Evolutionary conservation across 1,139 yeast species (phyloP).

Genomic region (Scheffersomyces cryptocercus): DNA sequence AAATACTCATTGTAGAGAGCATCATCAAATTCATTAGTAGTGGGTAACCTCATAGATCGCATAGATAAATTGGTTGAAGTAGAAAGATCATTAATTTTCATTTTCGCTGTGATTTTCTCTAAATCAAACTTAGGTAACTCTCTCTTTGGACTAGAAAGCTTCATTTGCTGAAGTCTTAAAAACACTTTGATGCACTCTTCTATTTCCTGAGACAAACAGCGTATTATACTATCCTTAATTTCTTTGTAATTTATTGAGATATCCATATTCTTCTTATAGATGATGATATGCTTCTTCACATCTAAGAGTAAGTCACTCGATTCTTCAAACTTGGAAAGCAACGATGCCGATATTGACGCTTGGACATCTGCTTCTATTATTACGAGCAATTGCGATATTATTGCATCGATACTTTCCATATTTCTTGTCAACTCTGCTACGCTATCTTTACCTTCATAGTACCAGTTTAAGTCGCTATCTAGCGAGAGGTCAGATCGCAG

Average conservation of each 20-base stretch:
- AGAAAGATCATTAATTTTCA: conserved; percentile 32
- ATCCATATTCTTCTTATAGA: conserved; percentile 48
- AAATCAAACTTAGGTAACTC: conserved; percentile 41
- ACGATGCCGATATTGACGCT: conserved; percentile 10
- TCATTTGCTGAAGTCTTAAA: conserved; percentile 39
- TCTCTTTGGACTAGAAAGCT: conserved; percentile 43
- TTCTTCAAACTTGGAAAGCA: conserved; percentile 30
- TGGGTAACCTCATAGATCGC: conserved; percentile 29
- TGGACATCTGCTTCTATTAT: conserved; percentile 31
- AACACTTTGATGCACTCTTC: conserved; percentile 43
- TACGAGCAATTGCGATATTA: conserved; percentile 40
- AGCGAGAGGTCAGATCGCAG: conserved; percentile 6
- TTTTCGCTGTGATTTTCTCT: conserved; percentile 40
- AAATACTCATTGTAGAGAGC: conserved; percentile 31
- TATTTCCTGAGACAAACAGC: conserved; percentile 52
- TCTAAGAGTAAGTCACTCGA: conserved; percentile 42
- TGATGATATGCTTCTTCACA: conserved; percentile 36
- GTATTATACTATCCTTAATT: conserved; percentile 51
- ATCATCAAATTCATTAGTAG: conserved; percentile 32
- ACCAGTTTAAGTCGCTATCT: conserved; percentile 39
- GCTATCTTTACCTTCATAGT: conserved; percentile 47
- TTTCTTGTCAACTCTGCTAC: conserved; percentile 39
- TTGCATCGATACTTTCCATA: conserved; percentile 47
- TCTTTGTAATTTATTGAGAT: conserved; percentile 61
- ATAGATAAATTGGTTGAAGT: conserved; percentile 14